These are phyloP conservation scores for Chenopodium berlandieri DNA, from an alignment of 148 eudicot species.

Conservation along the genomic window DNA sequence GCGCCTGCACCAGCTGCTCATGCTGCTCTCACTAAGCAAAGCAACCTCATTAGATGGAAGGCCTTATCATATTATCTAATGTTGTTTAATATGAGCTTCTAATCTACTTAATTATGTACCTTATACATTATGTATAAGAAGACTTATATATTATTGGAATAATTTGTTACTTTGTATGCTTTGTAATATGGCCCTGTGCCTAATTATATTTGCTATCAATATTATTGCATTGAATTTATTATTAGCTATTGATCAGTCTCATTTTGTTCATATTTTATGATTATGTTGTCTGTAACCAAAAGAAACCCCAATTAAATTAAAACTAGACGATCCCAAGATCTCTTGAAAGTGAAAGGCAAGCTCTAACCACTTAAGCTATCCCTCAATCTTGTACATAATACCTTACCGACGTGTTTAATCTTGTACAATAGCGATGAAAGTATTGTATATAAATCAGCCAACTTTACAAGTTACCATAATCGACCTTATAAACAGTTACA, in stretches of 20 bases:
- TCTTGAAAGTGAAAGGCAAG: too few relatives aligned
- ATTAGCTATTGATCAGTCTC: neutral
- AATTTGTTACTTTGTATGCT: conserved; percentile 9
- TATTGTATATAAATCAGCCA: too few relatives aligned
- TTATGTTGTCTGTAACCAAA: neutral
- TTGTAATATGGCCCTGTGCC: conserved; percentile 16
- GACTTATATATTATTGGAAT: neutral
- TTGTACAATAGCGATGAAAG: too few relatives aligned
- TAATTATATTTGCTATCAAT: neutral
- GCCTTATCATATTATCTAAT: neutral
- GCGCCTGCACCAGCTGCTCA: conserved; percentile 54
- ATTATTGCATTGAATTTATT: neutral
- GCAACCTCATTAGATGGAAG: neutral
- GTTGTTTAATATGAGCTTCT: neutral
- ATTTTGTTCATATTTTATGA: neutral
- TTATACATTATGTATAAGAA: conserved; percentile 9
- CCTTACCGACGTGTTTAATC: too few relatives aligned
- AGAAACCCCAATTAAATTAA: too few relatives aligned
- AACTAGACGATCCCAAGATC: too few relatives aligned
- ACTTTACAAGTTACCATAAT: too few relatives aligned
- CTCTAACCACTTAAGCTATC: too few relatives aligned
- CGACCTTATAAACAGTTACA: too few relatives aligned
- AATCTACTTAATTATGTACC: neutral
- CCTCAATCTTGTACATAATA: too few relatives aligned
- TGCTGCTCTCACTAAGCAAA: conserved; percentile 37